A percentile compares a stretch with the other conserved stretches of the same genome.
phyloP scores from a whole-genome alignment of 331 rosid species.

The Malus hybrid region DNA sequence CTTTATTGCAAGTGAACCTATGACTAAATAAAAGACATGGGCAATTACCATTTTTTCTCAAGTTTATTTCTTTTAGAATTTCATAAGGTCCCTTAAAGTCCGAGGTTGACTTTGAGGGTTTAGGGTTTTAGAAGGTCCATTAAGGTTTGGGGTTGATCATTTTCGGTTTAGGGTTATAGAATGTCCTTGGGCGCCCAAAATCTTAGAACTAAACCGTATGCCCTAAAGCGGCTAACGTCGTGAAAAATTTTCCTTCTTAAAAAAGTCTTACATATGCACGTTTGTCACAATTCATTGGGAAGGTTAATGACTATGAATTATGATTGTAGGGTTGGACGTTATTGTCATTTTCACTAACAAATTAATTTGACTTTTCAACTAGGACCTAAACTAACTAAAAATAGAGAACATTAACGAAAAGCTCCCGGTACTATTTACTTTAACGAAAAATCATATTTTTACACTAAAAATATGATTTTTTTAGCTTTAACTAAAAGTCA shows the following conservation, averaged over 20 bases:
- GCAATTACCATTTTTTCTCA: not conserved
- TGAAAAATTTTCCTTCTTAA: not conserved
- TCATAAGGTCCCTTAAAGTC: not conserved
- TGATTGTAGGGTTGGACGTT: not conserved
- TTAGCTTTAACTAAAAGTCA: too few species aligned
- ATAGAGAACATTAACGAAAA: too few species aligned
- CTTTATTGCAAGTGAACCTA: too few species aligned
- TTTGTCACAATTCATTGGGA: not conserved
- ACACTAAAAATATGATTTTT: too few species aligned
- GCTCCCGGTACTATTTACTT: rapidly evolving
- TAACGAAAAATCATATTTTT: too few species aligned
- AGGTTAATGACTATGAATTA: not conserved
- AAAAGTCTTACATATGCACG: not conserved
- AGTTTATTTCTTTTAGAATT: not conserved
- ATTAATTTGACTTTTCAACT: not conserved
- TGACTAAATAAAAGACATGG: not conserved
- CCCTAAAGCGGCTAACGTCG: not conserved
- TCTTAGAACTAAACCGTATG: not conserved
- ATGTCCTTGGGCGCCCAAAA: not conserved
- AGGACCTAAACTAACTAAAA: not conserved
- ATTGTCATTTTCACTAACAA: not conserved
- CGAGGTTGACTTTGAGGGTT: not conserved
- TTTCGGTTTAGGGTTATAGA: not conserved
- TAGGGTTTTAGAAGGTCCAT: not conserved
- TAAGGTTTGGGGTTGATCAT: not conserved